Base-by-base conservation (phyloP, 306 rosid species). In the Casuarina equisetifolia region DNA sequence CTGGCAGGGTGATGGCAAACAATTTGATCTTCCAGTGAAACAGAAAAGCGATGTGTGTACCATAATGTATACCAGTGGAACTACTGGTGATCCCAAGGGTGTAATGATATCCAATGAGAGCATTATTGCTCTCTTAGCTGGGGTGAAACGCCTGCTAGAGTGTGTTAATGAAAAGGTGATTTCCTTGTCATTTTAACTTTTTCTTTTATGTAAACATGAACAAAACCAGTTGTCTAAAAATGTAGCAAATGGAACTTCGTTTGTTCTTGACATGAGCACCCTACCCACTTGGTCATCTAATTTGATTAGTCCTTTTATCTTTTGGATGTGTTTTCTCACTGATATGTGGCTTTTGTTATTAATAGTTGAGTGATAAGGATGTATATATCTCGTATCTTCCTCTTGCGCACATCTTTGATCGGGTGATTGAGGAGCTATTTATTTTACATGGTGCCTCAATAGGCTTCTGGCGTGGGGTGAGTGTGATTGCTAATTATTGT, bases 401-500 rank as follows among this genome's bases (percentile, higher is more conserved):
- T 48, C 99, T 95, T 11, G 99, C 97, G 9, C 97, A 92, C 78
- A 89, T 85, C 78, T 95, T 95, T 44, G 99, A 95, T 80, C 91
- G 99, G 78, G 94, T 92, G 80, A 95, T 95, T 62, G 99, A 95
- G 85, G 99, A 95, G 86, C 61, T 89, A 74, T 91, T 95, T 81
- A 95, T 95, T 81, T 83, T 91, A 89, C 89, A 83, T 11, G 97
- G 99, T 67, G 97, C 90, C 78, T 90, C 96, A 35, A 95, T 95
- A 70, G 97, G 99, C 75, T 95, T 92, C 83, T 95, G 99, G 99
- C 97, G 92, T 81, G 99, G 99, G 91, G 97, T 92, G 87, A 89
- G 96, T 82, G 69, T 58, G 69, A 70, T 32, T 59, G 42, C 53
- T 62, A 52, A 55, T 49, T 82, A 20, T 25, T 25, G 32, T 25